Base-by-base conservation (phyloP, 1,284 basidiomycete species). In the Cutaneotrichosporon spelunceum region DNA sequence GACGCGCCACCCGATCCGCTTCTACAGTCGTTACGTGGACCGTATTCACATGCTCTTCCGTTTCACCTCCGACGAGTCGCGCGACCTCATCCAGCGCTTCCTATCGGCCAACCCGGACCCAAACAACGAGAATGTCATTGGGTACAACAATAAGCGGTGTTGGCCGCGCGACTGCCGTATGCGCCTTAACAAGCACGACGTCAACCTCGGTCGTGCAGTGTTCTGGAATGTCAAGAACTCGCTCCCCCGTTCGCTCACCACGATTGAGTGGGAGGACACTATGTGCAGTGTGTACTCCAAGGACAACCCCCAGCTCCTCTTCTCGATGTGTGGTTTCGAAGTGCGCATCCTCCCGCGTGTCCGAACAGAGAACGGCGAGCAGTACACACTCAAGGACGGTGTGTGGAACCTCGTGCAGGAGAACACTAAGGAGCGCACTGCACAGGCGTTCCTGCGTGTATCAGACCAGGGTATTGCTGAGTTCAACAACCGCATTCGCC, bases 181-280 rank as follows among this genome's bases (percentile, higher is more conserved):
- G 96, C 85, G 96, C 36, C 85, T 99, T 61, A 96, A 97, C 84
- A 99, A 99, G 82, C 95, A 99, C 80, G 96, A 99, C 74, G 96
- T 99, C 79, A 99, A 99, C 78, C 83, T 99, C 34, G 95, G 95
- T 33, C 87, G 96, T 68, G 96, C 96, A 7, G 95, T 98, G 13
- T 98, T 97, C 81, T 99, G 95, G 96, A 98, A 98, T 71, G 92
- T 99, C 78, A 98, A 98, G 83, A 95, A 98, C 80, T 92, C 91
- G 70, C 79, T 99, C 48, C 96, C 96, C 1, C 84, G 95, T 62
- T 97, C 94, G 30, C 82, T 99, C 65, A 99, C 95, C 2, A 98
- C 96, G 0, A 98, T 99, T 75, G 96, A 98, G 77, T 99, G 95
- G 95, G 93, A 97, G 68, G 92, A 96, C 76, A 93, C 92, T 0